phyloP scores from a whole-genome alignment of 2,329 filamentous ascomycete genomes.

The Berkeleyomyces basicola region DNA sequence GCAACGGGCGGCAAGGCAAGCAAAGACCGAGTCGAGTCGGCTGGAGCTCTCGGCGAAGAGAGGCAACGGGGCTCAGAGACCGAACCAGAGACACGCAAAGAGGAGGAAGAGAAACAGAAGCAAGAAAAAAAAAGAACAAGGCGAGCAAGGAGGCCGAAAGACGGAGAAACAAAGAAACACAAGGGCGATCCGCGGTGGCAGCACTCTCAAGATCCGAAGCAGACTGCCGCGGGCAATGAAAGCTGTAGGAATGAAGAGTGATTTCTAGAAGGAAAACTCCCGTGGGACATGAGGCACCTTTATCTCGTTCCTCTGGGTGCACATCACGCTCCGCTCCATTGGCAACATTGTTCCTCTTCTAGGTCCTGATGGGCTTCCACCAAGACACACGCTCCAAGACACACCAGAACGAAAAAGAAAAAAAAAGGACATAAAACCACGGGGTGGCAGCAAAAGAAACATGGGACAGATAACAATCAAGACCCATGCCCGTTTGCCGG shows the following conservation, averaged over 20 bases:
- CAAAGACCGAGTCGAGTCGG: not conserved
- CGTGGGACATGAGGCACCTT: not conserved
- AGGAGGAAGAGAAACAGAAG: not conserved
- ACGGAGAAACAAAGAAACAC: too few relatives aligned
- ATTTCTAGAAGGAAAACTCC: not conserved
- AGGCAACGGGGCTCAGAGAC: not conserved
- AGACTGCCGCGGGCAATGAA: not conserved
- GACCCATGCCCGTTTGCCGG: not conserved
- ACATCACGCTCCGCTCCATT: not conserved
- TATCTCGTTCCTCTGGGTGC: not conserved
- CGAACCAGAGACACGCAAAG: not conserved
- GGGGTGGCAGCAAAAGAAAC: not conserved
- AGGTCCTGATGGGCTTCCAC: not conserved
- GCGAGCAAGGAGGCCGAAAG: not conserved
- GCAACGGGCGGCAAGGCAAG: not conserved
- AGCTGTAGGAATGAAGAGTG: not conserved
- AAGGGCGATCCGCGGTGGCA: too few relatives aligned
- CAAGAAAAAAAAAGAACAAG: not conserved
- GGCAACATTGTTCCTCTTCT: not conserved
- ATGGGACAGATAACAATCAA: not conserved
- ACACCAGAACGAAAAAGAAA: not conserved
- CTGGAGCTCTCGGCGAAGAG: not conserved
- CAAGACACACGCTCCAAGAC: not conserved
- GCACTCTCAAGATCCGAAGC: too few relatives aligned
- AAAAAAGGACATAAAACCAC: not conserved